These are phyloP conservation scores for Torulaspora franciscae DNA, from an alignment of 805 yeast genomes.

Conservation along the genomic window DNA sequence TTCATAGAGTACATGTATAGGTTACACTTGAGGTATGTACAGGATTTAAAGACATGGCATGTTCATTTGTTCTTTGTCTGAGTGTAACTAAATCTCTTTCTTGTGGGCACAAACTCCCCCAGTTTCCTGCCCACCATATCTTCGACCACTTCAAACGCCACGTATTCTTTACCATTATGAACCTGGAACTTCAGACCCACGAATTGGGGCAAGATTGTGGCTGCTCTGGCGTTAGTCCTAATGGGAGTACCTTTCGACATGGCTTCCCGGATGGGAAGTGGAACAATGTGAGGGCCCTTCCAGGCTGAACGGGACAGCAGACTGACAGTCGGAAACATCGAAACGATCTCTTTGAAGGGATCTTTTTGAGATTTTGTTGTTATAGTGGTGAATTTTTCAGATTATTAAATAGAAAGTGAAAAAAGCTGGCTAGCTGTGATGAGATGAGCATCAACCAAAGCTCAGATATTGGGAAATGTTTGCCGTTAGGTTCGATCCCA, in stretches of 20 bases:
- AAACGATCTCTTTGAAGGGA: background rate
- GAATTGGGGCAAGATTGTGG: conserved; percentile 92
- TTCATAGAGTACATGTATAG: conserved; percentile 10
- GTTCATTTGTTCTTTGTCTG: conserved; percentile 57
- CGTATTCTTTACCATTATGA: conserved; percentile 94
- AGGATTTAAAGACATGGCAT: background rate
- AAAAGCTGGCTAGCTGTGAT: conserved; percentile 12
- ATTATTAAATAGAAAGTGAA: background rate
- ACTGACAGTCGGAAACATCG: conserved; percentile 27
- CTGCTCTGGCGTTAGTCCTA: conserved; percentile 91
- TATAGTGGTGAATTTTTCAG: conserved; percentile 1
- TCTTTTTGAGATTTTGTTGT: background rate
- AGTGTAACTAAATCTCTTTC: conserved; percentile 81
- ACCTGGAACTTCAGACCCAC: conserved; percentile 92
- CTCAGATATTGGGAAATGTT: conserved; percentile 44
- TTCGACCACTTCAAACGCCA: conserved; percentile 78
- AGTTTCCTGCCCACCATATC: conserved; percentile 96
- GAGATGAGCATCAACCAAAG: conserved; percentile 4
- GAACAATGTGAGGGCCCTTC: conserved; percentile 89
- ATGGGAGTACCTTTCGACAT: conserved; percentile 75
- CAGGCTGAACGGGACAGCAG: conserved; percentile 51
- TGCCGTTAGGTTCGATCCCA: conserved; percentile 61
- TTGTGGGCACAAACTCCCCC: conserved; percentile 93
- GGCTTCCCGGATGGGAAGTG: conserved; percentile 88
- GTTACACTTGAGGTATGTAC: conserved; percentile 6